Evolutionary conservation across 495 filamentous ascomycete genomes (phyloP), one percentile per base, ranked within the genome.

Genomic region (Penicillium soppii): DNA sequence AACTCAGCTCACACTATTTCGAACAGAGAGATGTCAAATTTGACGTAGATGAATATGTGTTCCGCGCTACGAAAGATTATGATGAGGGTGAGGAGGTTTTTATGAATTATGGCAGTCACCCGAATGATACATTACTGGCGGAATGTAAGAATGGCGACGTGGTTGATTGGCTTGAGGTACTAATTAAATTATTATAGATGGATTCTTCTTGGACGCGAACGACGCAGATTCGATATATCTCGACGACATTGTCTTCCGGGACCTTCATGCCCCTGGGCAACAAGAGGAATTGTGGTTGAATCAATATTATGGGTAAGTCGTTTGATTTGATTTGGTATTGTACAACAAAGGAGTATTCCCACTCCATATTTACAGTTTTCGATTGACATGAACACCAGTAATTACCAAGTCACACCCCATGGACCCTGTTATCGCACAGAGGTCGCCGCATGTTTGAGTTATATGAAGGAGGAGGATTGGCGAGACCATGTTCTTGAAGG

Each of bases 91-190:
- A 92, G 29, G 89, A 96, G 59, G 69, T 96, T 7, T 86, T 77
- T 54, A 87, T 92, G 44, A 86, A 82, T 47, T 96, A 96, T 59
- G 91, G 91, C 4, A 61, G 70, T 37, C 91, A 96, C 68, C 73
- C 78, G 10, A 91, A 92, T 58, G 90, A 95, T 62, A 88, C 91
- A 51, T 75, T 88, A 4, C 77, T 95, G 4, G 80, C 82, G 3
- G 91, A 96, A 74, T 94, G 81, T 84, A 57, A 58, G 75, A 7
- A 9, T 12, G 1, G 4, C 4, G 4, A 22, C 5, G 1, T 8
- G 43, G 20, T 37, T 52, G 33, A 52, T 1, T 30, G 8, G 12
- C 17, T 46, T 9, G 29, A 10, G 8, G 6, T 27, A 10, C 43
- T n/a, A n/a, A 7, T 15, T 37, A 5, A 49, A 32, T 9, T 3